Conservation (phyloP, 1,139 yeast genomes). For the Sugiyamaella novakii region DNA sequence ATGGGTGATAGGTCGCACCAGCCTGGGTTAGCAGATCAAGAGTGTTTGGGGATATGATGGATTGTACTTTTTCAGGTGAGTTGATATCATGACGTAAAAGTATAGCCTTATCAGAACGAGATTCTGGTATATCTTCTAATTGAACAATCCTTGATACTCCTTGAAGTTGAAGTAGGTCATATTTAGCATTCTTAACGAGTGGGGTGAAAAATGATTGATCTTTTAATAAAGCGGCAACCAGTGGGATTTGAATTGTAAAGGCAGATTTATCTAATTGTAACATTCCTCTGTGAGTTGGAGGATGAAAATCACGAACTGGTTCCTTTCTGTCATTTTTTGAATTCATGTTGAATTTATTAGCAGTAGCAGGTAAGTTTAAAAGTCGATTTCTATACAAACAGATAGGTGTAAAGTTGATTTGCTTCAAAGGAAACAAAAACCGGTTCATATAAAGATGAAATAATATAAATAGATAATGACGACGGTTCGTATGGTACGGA, state of each 20-base stretch:
- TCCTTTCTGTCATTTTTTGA: conserved; percentile 3
- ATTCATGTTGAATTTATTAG: conserved; percentile 3
- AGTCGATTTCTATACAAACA: too few relatives aligned
- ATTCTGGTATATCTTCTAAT: conserved; percentile 37
- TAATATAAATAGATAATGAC: too few relatives aligned
- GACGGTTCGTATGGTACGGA: too few relatives aligned
- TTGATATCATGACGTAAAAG: conserved; percentile 58
- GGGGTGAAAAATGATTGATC: conserved; percentile 59
- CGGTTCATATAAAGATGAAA: too few relatives aligned
- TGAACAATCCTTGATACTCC: conserved; percentile 66
- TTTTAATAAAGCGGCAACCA: conserved; percentile 69
- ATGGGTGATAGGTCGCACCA: conserved; percentile 53
- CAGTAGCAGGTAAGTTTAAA: too few relatives aligned
- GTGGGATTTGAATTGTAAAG: conserved; percentile 57
- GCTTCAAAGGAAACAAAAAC: too few relatives aligned
- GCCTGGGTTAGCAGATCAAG: conserved; percentile 51
- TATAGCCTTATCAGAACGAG: conserved; percentile 60
- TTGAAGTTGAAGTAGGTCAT: conserved; percentile 63
- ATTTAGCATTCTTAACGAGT: conserved; percentile 52
- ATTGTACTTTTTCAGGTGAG: conserved; percentile 45
- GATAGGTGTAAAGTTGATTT: too few relatives aligned
- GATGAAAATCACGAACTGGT: conserved; percentile 39
- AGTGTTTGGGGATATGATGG: conserved; percentile 49
- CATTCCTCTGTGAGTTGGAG: conserved; percentile 74
- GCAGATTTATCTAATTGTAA: conserved; percentile 61